Percentiles rank a stretch among this genome's conserved stretches.
phyloP scores from a whole-genome alignment of 371 early-diverging fungal genomes.

The Blakeslea trispora region DNA sequence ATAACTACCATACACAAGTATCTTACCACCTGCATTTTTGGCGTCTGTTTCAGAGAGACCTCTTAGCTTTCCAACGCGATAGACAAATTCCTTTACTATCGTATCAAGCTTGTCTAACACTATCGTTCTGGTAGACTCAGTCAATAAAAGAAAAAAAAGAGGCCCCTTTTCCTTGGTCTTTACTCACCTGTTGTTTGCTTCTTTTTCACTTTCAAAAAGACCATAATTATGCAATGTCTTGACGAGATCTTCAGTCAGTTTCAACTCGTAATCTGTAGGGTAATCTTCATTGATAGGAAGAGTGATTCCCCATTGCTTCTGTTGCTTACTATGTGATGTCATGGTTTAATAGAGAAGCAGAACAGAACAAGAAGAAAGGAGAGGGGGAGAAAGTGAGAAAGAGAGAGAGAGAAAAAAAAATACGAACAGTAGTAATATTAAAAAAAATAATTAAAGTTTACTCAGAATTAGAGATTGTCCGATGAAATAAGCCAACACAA shows the following conservation, averaged over 20 bases:
- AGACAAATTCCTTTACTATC: slow-evolving; percentile 92
- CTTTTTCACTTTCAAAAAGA: slow-evolving; percentile 79
- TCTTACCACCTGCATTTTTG: slow-evolving; percentile 88
- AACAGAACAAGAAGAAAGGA: too few relatives aligned
- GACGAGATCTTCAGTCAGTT: slow-evolving; percentile 63
- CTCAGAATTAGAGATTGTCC: too few relatives aligned
- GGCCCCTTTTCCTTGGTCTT: background rate
- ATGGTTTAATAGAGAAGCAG: background rate
- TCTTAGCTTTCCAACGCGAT: slow-evolving; percentile 62
- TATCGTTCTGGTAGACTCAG: slow-evolving; percentile 58
- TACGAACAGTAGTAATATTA: too few relatives aligned
- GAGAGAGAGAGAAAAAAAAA: background rate
- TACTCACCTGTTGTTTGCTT: slow-evolving; percentile 47
- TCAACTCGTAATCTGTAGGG: slow-evolving; percentile 63
- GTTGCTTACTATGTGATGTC: slow-evolving; percentile 4
- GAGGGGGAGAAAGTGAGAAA: too few relatives aligned
- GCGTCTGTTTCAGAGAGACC: slow-evolving; percentile 81
- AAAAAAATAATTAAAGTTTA: too few relatives aligned
- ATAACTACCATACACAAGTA: slow-evolving; percentile 98
- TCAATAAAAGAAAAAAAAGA: background rate
- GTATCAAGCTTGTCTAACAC: slow-evolving; percentile 86
- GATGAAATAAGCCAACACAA: too few relatives aligned
- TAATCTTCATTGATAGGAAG: slow-evolving; percentile 53
- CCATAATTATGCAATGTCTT: slow-evolving; percentile 65
- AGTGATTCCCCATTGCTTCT: slow-evolving; percentile 59